Evolutionary conservation across 208 protist species (phyloP), one percentile per base, ranked within the genome.

Genomic region (Trypanosoma boissoni): DNA sequence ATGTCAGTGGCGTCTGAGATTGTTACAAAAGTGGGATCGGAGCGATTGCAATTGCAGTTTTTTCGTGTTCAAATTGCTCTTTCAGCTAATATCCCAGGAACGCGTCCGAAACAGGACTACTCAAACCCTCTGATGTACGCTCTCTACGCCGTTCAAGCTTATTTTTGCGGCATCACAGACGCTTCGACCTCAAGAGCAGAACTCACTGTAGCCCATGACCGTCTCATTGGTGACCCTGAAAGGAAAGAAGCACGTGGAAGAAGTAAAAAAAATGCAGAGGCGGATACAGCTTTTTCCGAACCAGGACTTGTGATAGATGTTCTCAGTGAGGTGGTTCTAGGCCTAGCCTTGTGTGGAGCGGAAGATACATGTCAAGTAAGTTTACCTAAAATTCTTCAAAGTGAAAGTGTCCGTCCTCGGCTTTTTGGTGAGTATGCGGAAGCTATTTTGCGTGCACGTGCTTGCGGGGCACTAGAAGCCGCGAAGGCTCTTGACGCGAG

Each of bases 41-140:
- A 90, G 20, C 70, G 82, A 9, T 64, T 95, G 10, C 83, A 87
- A 39, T 58, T 92, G 26, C 88, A 92, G 52, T 49, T 95, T 20
- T 63, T 85, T 18, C 81, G 88, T 31, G 46, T 86, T 28, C 55
- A 76, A 49, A 55, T 71, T 42, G 41, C 64, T 6, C 62, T 64
- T 50, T 51, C 45, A 3, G 28, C 31, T 9, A 42, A 34, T 36
- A 9, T 54, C 20, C 39, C 36, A 16, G 28, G 12, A 27, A 54
- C n/a, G 0, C 32, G 42, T 23, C 26, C 43, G 1, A 73, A 73
- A 42, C 67, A 60, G 43, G 67, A 73, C 56, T 60, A 62, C 41
- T 51, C 53, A 48, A 31, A 31, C 39, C 54, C 59, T 20, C 41
- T 73, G 3, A n/a, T 66, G 2, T 58, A 67, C 26, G 67, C 58